A percentile compares a stretch with the other conserved stretches of the same genome.
Conservation (phyloP, 176 grass and related monocot species). For the Avena insularis region DNA sequence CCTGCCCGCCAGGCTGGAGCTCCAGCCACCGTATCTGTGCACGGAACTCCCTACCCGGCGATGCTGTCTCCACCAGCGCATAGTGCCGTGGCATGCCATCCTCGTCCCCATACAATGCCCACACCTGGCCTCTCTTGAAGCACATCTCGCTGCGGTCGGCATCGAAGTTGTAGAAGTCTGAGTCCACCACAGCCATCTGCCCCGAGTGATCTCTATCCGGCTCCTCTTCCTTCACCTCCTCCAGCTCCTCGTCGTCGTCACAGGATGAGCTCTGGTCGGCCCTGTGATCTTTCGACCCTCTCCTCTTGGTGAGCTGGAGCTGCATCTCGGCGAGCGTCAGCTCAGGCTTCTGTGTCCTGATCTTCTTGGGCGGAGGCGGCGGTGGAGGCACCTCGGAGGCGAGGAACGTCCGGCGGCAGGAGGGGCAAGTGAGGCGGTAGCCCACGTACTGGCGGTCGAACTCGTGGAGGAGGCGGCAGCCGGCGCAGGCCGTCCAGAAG, state of each 20-base stretch:
- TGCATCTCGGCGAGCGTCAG: constrained; percentile 86
- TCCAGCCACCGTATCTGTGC: constrained; percentile 74
- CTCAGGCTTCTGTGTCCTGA: constrained; percentile 53
- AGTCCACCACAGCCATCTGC: constrained; percentile 85
- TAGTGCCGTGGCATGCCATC: constrained; percentile 91
- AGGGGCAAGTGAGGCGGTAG: constrained; percentile 80
- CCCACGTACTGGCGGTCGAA: constrained; percentile 85
- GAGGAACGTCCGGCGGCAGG: constrained; percentile 84
- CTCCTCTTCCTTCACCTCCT: constrained; percentile 39
- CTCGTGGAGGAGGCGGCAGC: constrained; percentile 86
- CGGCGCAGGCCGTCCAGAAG: constrained; percentile 89
- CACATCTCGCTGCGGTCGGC: constrained; percentile 67
- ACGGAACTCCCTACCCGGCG: constrained; percentile 47
- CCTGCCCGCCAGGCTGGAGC: constrained; percentile 47
- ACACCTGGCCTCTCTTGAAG: constrained; percentile 87
- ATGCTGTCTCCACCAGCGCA: constrained; percentile 60
- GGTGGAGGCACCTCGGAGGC: constrained; percentile 70
- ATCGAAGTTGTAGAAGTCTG: constrained; percentile 94
- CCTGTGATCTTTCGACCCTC: constrained; percentile 36
- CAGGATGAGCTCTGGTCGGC: constrained; percentile 21
- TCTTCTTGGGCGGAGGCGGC: constrained; percentile 44
- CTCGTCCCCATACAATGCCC: constrained; percentile 90
- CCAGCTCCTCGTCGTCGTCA: constrained; percentile 18
- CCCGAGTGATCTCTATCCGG: constrained; percentile 36
- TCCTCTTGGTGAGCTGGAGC: constrained; percentile 61